Evolutionary conservation across 2,329 filamentous ascomycete genomes (phyloP).

Genomic region (Coniosporium tulheliwenetii): DNA sequence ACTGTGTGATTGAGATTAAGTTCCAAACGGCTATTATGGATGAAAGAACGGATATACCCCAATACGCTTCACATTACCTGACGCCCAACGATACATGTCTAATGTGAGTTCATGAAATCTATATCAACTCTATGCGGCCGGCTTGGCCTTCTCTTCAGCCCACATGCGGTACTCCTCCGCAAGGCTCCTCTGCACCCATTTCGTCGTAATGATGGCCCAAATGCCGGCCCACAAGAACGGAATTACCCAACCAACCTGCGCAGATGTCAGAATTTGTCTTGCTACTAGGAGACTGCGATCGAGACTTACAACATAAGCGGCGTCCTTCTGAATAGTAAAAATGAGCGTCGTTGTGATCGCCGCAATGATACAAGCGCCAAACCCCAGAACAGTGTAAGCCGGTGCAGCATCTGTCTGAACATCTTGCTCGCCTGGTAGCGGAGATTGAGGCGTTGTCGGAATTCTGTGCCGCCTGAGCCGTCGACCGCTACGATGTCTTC

Average conservation of each 20-base stretch:
- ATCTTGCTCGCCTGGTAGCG: slow-evolving; percentile 37
- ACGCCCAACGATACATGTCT: no score
- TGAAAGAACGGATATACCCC: no score
- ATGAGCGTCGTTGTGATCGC: slow-evolving; percentile 26
- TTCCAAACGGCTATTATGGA: no score
- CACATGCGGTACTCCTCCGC: slow-evolving; percentile 17
- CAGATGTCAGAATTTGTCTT: slow-evolving; percentile 6
- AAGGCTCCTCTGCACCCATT: slow-evolving; percentile 25
- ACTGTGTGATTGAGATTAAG: no score
- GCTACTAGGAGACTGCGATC: no score
- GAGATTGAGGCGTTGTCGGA: slow-evolving; percentile 33
- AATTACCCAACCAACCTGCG: slow-evolving; percentile 28
- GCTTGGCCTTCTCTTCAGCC: slow-evolving; percentile 11
- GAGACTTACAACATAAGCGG: slow-evolving; percentile 29
- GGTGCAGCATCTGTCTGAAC: slow-evolving; percentile 37
- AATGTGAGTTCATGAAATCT: no score
- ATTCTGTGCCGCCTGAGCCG: slow-evolving; percentile 35
- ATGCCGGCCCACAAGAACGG: slow-evolving; percentile 34
- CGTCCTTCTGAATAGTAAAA: slow-evolving; percentile 30
- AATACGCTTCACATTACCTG: no score
- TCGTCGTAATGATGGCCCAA: slow-evolving; percentile 28
- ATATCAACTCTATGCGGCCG: no score
- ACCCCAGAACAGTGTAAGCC: slow-evolving; percentile 36
- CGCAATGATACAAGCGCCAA: slow-evolving; percentile 25
- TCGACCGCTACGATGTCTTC: slow-evolving; percentile 39